These are phyloP conservation scores for Candida berthetii DNA, from an alignment of 805 yeast genomes.

Conservation along the genomic window DNA sequence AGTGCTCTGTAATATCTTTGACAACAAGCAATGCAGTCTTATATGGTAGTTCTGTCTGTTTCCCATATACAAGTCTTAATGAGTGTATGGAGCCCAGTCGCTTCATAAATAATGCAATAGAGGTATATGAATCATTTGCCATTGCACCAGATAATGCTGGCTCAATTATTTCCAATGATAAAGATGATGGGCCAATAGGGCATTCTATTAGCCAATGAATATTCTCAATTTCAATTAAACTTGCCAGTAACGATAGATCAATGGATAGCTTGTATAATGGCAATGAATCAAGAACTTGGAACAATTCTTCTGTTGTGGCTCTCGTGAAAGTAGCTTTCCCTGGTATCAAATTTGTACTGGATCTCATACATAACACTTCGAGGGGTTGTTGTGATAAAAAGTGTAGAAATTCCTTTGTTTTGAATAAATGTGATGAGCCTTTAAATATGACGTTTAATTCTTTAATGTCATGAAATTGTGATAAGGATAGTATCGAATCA, in stretches of 20 bases:
- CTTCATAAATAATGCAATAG: slow-evolving; percentile 1
- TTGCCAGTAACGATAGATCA: background rate
- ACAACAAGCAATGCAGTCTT: background rate
- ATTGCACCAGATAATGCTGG: slow-evolving; percentile 10
- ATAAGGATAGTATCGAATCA: background rate
- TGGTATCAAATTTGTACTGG: background rate
- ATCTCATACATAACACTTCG: background rate
- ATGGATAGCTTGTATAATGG: background rate
- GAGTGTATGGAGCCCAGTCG: slow-evolving; percentile 1
- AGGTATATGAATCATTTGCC: slow-evolving; percentile 1
- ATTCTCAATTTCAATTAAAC: background rate
- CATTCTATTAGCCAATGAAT: too few relatives aligned
- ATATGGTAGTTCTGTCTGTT: slow-evolving; percentile 12
- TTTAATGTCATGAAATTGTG: background rate
- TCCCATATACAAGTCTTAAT: slow-evolving; percentile 12
- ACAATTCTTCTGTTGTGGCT: background rate
- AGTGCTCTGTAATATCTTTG: background rate
- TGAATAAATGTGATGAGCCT: background rate
- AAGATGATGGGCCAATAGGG: too few relatives aligned
- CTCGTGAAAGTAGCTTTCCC: background rate
- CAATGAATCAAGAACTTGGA: background rate
- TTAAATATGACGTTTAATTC: background rate
- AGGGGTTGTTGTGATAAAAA: background rate
- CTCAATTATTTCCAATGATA: slow-evolving; percentile 6
- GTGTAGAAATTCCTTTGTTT: background rate